Conservation (phyloP, 2,329 filamentous ascomycete species). For the Aspergillus flavus region DNA sequence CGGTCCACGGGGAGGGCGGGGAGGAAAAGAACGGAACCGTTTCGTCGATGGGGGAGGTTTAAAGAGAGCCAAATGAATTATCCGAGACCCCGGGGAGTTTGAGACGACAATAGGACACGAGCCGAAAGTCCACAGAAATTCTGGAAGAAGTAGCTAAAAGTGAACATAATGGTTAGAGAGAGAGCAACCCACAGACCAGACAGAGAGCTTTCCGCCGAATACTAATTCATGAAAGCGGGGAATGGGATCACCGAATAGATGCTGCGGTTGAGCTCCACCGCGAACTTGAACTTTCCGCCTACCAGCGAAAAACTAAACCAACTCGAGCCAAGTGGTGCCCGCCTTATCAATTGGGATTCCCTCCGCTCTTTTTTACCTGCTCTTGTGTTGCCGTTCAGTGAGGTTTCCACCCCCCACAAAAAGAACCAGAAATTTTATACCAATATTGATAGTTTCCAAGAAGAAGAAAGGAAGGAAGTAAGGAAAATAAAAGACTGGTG, state of each 20-base stretch:
- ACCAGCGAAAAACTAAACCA: background rate
- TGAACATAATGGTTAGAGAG: background rate
- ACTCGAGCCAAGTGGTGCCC: background rate
- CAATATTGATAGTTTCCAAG: no score
- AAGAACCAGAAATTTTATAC: no score
- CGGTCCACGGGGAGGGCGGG: conserved; percentile 18
- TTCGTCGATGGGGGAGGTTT: background rate
- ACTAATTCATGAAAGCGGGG: conserved; percentile 2
- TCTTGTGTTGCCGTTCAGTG: background rate
- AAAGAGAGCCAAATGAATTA: conserved; percentile 1
- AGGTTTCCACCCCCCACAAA: no score
- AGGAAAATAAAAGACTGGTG: background rate
- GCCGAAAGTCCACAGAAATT: conserved; percentile 9
- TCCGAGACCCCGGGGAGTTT: background rate
- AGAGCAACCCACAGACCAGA: background rate
- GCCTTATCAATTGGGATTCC: background rate
- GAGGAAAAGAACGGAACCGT: conserved; percentile 9
- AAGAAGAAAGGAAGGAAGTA: no score
- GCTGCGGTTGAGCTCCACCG: background rate
- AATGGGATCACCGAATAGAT: conserved; percentile 4
- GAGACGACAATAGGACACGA: background rate
- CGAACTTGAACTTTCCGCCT: background rate
- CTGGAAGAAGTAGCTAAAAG: conserved; percentile 2
- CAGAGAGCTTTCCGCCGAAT: conserved; percentile 3
- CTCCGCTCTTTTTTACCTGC: background rate